phyloP scores from a whole-genome alignment of 805 yeast species.

The Suhomyces canberraensis region DNA sequence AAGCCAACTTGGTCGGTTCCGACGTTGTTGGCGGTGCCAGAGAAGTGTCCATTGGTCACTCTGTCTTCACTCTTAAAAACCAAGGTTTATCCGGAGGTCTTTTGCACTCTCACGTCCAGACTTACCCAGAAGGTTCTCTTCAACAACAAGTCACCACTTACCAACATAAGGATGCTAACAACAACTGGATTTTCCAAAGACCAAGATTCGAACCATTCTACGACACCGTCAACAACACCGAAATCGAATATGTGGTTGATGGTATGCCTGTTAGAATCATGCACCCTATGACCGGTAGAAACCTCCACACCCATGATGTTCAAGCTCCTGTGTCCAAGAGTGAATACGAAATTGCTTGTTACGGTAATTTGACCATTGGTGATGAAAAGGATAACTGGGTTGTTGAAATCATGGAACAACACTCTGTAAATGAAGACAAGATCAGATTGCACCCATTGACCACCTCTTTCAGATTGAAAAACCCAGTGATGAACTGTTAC shows the following conservation, averaged over 20 bases:
- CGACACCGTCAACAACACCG: constrained; percentile 29
- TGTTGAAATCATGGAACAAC: constrained; percentile 63
- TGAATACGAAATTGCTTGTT: constrained; percentile 66
- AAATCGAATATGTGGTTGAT: constrained; percentile 44
- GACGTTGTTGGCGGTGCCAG: constrained; percentile 67
- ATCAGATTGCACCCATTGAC: constrained; percentile 72
- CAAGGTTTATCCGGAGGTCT: constrained; percentile 45
- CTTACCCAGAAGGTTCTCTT: constrained; percentile 46
- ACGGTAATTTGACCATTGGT: constrained; percentile 63
- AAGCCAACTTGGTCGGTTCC: constrained; percentile 69
- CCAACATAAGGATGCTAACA: constrained; percentile 45
- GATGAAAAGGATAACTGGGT: constrained; percentile 78
- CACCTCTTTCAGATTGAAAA: constrained; percentile 73
- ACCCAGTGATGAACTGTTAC: constrained; percentile 72
- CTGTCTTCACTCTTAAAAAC: constrained; percentile 38
- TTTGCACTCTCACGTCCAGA: constrained; percentile 45
- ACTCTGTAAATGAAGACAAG: constrained; percentile 48
- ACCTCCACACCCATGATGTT: constrained; percentile 69
- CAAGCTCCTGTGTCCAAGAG: constrained; percentile 57
- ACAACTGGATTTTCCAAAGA: constrained; percentile 48
- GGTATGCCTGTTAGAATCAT: constrained; percentile 61
- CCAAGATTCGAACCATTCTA: constrained; percentile 35
- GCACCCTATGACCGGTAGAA: constrained; percentile 61
- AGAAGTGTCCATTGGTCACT: constrained; percentile 56
- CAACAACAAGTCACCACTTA: constrained; percentile 49